Conservation (phyloP, 768 basidiomycete genomes). For the Sarcomyxa edulis region DNA sequence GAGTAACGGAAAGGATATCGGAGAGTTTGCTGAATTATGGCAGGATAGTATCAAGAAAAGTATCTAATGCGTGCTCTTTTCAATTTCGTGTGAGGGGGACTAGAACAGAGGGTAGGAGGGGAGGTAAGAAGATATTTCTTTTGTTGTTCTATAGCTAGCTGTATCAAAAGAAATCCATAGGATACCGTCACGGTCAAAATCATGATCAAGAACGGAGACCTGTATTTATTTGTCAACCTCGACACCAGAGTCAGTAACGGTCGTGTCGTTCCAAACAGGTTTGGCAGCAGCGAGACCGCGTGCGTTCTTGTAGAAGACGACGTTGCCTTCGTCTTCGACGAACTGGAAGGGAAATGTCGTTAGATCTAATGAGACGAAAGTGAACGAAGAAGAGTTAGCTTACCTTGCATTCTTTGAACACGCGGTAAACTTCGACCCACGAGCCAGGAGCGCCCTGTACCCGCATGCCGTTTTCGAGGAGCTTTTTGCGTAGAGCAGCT, state of each 20-base stretch:
- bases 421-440: slow-evolving; percentile 76
- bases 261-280: slow-evolving; percentile 56
- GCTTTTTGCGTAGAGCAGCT: slow-evolving; percentile 73
- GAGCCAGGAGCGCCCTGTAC: slow-evolving; percentile 72
- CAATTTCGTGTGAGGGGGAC: too few species aligned
- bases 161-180: too few species aligned
- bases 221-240: slow-evolving; percentile 50
- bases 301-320: slow-evolving; percentile 90
- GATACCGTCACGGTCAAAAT: too few species aligned
- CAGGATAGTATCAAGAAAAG: slow-evolving; percentile 42
- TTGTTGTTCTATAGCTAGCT: too few species aligned
- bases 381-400: too few species aligned
- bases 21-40: slow-evolving; percentile 70
- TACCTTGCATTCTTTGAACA: slow-evolving; percentile 78
- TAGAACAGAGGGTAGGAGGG: too few species aligned
- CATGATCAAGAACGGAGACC: too few species aligned
- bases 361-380: not conserved
- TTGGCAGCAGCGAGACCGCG: slow-evolving; percentile 68
- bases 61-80: too few species aligned
- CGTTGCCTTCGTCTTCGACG: slow-evolving; percentile 90
- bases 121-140: too few species aligned
- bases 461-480: slow-evolving; percentile 55
- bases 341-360: slow-evolving; percentile 38
- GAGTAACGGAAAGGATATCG: slow-evolving; percentile 65
- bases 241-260: slow-evolving; percentile 49